Conservation (phyloP, 805 yeast species). For the Wickerhamiella sergipiensis region DNA sequence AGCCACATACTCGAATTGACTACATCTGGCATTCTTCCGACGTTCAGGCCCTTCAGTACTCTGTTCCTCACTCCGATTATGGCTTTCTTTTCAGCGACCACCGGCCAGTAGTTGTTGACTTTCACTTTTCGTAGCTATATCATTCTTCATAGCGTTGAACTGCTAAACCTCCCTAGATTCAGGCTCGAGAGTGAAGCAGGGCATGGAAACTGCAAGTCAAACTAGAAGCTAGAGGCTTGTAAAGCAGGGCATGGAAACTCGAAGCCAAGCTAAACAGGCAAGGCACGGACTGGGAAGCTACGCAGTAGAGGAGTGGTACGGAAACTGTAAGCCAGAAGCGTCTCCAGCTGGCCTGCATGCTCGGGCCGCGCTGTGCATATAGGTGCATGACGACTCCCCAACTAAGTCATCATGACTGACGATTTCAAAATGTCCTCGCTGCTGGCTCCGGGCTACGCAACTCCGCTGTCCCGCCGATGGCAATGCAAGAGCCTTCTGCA, state of each 20-base stretch:
- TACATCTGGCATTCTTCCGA: conserved; percentile 31
- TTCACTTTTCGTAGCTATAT: background rate
- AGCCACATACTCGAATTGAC: conserved; percentile 25
- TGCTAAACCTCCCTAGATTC: too few species aligned
- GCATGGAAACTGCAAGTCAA: too few species aligned
- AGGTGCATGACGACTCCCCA: background rate
- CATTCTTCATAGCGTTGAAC: background rate
- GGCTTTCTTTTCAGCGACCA: conserved; percentile 10
- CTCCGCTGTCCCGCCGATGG: conserved; percentile 82
- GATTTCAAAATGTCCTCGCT: conserved; percentile 44
- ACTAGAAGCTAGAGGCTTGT: too few species aligned
- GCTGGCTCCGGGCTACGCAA: conserved; percentile 88
- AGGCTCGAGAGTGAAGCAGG: too few species aligned
- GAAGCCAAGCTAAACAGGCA: too few species aligned
- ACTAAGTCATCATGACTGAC: conserved; percentile 1
- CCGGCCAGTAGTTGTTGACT: conserved; percentile 8
- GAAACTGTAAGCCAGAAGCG: too few species aligned
- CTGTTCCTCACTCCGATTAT: conserved; percentile 10
- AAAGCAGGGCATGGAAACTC: too few species aligned
- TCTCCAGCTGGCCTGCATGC: too few species aligned
- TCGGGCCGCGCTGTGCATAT: background rate
- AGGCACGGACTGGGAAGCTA: too few species aligned
- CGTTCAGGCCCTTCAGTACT: conserved; percentile 6
- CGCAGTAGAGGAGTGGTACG: too few species aligned
- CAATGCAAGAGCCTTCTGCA: conserved; percentile 72